Evolutionary conservation across 257 asterid genomes (phyloP), one percentile per base, ranked within the genome.

Genomic region (Cruciata laevipes): DNA sequence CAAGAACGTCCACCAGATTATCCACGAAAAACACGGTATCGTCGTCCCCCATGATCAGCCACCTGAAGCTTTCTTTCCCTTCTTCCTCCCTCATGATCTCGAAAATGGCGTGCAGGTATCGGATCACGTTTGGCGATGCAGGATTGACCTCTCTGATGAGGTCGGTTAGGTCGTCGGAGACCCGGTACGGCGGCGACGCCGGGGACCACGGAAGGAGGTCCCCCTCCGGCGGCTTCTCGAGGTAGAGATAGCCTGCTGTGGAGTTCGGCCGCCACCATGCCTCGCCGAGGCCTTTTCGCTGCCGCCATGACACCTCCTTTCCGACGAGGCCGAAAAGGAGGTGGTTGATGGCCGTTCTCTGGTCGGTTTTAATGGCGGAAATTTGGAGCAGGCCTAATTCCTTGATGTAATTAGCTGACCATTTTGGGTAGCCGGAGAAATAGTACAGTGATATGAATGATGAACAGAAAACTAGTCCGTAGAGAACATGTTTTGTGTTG

Each of bases 31-130:
- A 84, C 0, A 89, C 60, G 0, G 95, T 73, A 63, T 89, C 96
- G 17, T 89, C 96, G n/a, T 89, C 95, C 10, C 96, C 96, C 88
- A 87, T 82, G 4, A 89, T 82, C 0, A 85, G 21, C 96, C 96
- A 89, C 57, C 86, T 72, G 8, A 84, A 32, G 51, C 51, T 42
- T 3, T 42, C 51, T 13, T 42, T 42, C 33, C 44, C 47, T 12
- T 68, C 67, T 3, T 70, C 67, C 18, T 87, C 90, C 61, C 83
- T 74, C 60, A 83, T 37, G 11, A 65, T 70, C 84, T 89, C 95
- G 79, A 84, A 64, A 3, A 89, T 87, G 10, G 83, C 95, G 52
- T 84, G 81, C 35, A 80, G 80, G 72, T 84, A 82, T 14, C 95
- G 70, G 12, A 63, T 33, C 31, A 66, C 38, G 0, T 27, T 33